Conservation (phyloP, 257 asterid species). For the Nicotiana noctiflora region DNA sequence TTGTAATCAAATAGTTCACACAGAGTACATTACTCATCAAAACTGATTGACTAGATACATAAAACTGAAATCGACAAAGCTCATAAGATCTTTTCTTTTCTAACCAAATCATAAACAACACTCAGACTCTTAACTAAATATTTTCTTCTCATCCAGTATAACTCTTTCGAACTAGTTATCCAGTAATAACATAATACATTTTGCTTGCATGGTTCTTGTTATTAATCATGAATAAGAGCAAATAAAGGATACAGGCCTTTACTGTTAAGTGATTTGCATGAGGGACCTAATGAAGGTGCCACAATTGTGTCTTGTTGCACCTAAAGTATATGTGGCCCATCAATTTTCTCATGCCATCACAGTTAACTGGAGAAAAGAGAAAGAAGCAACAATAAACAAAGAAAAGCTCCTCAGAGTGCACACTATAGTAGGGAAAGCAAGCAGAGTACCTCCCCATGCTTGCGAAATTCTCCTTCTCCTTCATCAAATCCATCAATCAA, state of each 20-base stretch:
- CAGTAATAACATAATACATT: not conserved
- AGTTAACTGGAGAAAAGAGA: not conserved
- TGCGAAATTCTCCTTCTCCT: slow-evolving; percentile 39
- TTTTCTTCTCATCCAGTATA: not conserved
- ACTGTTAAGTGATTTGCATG: not conserved
- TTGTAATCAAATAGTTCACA: not conserved
- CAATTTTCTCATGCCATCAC: not conserved
- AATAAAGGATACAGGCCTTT: not conserved
- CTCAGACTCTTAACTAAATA: not conserved
- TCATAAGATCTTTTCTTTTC: not conserved
- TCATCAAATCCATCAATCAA: slow-evolving; percentile 32
- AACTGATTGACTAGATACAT: not conserved
- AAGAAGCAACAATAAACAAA: not conserved
- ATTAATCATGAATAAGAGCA: not conserved
- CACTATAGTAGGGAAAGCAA: not conserved
- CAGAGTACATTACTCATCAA: not conserved
- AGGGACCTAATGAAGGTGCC: not conserved
- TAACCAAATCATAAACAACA: not conserved
- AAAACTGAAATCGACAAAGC: not conserved
- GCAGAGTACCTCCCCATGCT: not conserved
- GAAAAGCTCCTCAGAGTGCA: not conserved
- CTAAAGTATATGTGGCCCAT: not conserved
- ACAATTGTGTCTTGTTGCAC: not conserved
- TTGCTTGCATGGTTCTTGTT: not conserved
- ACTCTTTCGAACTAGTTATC: not conserved